Evolutionary conservation across 1,284 basidiomycete genomes (phyloP), one percentile per base, ranked within the genome.

Genomic region (Apiotrichum gamsii): DNA sequence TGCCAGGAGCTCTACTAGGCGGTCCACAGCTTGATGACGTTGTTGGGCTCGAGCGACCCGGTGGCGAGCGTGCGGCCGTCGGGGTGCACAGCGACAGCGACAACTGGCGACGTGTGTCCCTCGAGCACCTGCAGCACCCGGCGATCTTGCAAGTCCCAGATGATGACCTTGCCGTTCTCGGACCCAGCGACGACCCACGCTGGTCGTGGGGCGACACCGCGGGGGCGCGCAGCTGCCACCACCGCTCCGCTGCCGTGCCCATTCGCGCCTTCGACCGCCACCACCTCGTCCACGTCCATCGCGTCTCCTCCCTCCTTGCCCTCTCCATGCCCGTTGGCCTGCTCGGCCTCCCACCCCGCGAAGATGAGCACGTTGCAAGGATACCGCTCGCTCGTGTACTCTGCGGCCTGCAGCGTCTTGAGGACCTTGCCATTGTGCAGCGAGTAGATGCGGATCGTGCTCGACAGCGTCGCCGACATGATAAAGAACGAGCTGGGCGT

Each of bases 371-470:
- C 59, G 0, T 64, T 62, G 30, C 61, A 65, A 11, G 64, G 61
- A 35, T 52, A 65, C 37, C 54, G 51, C 43, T 69, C 62, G 25
- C 47, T 59, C 4, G 59, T 43, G 43, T 63, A 62, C 10, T 49
- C 57, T 1, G 56, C 51, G 3, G 59, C 63, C 18, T 55, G 58
- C 16, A 70, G 93, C 3, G 91, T 94, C 74, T 97, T 97, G 38
- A 96, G 82, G 54, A 90, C 89, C 53, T 86, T 84, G 11, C 87
- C 86, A n/a, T 82, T 85, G 54, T 90, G 86, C 57, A 87, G 88
- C 66, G 94, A 88, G 91, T 95, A 97, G 19, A 99, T 75, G 1
- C 95, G 80, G 46, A 97, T 82, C 0, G 87, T 90, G 6, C 87
- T 91, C 65, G 97, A 93, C 61, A 97, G 84, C 5, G 91, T 91